These are phyloP conservation scores for Annona cherimola DNA, from an alignment of 164 flowering plant genomes.

Conservation along the genomic window DNA sequence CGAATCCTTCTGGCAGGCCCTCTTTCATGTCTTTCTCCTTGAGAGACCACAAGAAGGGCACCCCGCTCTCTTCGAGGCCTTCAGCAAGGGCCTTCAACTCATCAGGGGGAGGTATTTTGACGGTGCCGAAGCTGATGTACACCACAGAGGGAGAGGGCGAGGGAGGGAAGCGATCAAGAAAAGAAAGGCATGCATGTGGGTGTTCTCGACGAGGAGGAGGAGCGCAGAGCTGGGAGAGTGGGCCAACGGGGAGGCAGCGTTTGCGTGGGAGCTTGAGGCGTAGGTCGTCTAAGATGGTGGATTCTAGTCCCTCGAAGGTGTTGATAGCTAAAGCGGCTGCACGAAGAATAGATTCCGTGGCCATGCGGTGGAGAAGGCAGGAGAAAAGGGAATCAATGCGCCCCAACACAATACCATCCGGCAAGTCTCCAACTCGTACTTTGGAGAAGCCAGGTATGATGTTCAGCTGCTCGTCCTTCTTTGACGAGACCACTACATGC, in stretches of 20 bases:
- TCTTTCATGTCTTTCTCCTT: not conserved
- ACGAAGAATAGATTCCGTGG: conserved; percentile 20
- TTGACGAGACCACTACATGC: not conserved
- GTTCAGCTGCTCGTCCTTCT: conserved; percentile 7
- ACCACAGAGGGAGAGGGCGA: conserved; percentile 30
- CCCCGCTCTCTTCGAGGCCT: conserved; percentile 28
- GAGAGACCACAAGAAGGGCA: conserved; percentile 24
- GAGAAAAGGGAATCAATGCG: conserved; percentile 31
- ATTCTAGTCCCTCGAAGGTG: conserved; percentile 45
- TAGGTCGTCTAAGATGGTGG: conserved; percentile 21
- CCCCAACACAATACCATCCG: conserved; percentile 35
- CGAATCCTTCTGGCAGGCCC: conserved; percentile 21
- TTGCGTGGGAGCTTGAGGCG: conserved; percentile 19
- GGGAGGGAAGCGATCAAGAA: conserved; percentile 32
- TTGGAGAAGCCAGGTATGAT: conserved; percentile 35
- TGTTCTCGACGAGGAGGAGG: conserved; percentile 8
- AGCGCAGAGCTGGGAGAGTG: conserved; percentile 18
- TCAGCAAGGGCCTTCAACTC: conserved; percentile 28
- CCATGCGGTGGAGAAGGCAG: conserved; percentile 35
- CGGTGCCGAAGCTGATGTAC: conserved; percentile 56
- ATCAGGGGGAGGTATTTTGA: conserved; percentile 13
- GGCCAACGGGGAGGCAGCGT: conserved; percentile 39
- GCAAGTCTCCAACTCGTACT: conserved; percentile 32
- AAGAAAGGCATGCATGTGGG: conserved; percentile 29
- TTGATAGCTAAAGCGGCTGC: conserved; percentile 40